Evolutionary conservation across 768 basidiomycete genomes (phyloP).

Genomic region (Hypholoma sublateritium): DNA sequence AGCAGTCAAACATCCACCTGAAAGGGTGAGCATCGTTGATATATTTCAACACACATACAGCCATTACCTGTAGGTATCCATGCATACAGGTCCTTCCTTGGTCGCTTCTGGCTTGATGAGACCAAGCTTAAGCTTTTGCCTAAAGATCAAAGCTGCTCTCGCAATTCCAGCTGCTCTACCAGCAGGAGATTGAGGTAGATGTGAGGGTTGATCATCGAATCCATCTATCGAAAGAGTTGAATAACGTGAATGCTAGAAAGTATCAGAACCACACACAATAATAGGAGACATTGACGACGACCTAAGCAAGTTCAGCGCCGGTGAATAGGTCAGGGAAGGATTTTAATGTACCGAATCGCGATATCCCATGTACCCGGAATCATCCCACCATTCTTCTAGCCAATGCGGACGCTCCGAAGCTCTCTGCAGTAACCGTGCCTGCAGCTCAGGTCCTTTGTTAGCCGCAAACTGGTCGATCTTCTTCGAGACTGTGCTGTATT

Average conservation of each 20-base stretch:
- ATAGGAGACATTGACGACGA: constrained; percentile 92
- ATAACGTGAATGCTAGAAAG: background rate
- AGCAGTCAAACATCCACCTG: constrained; percentile 94
- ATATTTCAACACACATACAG: background rate
- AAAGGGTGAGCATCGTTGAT: background rate
- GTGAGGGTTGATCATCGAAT: constrained; percentile 64
- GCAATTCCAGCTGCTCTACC: constrained; percentile 73
- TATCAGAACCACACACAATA: constrained; percentile 57
- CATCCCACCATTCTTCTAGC: constrained; percentile 97
- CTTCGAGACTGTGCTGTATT: constrained; percentile 50
- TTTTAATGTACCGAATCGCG: constrained; percentile 70
- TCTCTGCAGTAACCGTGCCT: constrained; percentile 58
- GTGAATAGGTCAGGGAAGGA: background rate
- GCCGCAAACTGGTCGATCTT: constrained; percentile 70
- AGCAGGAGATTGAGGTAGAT: constrained; percentile 55
- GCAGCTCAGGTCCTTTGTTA: constrained; percentile 54
- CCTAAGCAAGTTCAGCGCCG: constrained; percentile 30
- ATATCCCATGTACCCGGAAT: constrained; percentile 77
- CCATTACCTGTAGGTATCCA: constrained; percentile 80
- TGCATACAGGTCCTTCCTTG: constrained; percentile 73
- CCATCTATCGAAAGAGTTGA: constrained; percentile 53
- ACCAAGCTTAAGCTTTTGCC: constrained; percentile 67
- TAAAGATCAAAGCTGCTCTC: constrained; percentile 72
- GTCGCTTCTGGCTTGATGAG: constrained; percentile 62
- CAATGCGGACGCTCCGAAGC: constrained; percentile 66